Conservation (phyloP, 2,329 filamentous ascomycete genomes). For the Dothistroma septosporum region DNA sequence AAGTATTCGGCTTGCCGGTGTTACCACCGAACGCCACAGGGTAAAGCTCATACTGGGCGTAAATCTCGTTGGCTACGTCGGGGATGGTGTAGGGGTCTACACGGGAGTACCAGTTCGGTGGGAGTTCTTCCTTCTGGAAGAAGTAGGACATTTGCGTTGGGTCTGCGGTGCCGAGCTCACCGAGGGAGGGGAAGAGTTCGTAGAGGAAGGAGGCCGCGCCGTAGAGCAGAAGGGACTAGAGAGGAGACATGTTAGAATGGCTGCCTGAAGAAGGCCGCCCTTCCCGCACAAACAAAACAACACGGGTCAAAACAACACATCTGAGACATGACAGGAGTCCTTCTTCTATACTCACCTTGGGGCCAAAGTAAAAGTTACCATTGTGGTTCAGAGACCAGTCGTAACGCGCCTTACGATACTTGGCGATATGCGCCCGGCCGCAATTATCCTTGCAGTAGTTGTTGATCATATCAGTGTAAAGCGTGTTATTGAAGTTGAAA, state of each 20-base stretch:
- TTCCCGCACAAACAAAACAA: no score
- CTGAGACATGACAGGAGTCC: no score
- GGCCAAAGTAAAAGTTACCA: conserved; percentile 43
- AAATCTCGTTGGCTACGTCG: conserved; percentile 39
- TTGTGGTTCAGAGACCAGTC: conserved; percentile 38
- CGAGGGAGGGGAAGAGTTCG: conserved; percentile 38
- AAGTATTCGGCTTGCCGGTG: conserved; percentile 22
- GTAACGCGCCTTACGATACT: conserved; percentile 41
- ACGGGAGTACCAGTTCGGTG: conserved; percentile 33
- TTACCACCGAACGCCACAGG: conserved; percentile 40
- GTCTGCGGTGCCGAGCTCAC: conserved; percentile 12
- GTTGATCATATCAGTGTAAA: conserved; percentile 40
- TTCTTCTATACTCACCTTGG: conserved; percentile 15
- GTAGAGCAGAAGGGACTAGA: conserved; percentile 38
- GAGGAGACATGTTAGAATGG: no score
- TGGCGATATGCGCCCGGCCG: conserved; percentile 38
- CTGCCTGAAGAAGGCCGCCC: no score
- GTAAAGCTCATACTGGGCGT: conserved; percentile 39
- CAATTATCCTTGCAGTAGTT: conserved; percentile 35
- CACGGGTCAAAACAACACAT: no score
- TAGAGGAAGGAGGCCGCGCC: conserved; percentile 45
- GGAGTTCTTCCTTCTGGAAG: conserved; percentile 42
- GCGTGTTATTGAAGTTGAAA: conserved; percentile 41
- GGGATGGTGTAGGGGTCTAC: conserved; percentile 35
- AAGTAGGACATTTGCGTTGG: conserved; percentile 30